Base-by-base conservation (phyloP, 306 rosid species). In the Corylus heterophylla region DNA sequence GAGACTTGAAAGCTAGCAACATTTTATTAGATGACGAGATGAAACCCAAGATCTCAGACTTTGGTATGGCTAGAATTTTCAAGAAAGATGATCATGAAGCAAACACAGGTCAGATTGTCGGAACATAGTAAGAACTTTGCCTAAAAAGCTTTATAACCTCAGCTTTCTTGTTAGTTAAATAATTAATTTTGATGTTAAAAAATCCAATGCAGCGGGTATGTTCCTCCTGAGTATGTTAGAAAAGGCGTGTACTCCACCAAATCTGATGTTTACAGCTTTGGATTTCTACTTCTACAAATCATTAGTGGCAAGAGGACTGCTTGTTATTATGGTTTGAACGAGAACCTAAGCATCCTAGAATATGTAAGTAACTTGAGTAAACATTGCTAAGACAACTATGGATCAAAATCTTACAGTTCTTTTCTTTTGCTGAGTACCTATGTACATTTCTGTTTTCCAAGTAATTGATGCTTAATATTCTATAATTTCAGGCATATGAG, bases 181-280 rank as follows among this genome's bases (percentile, higher is more conserved):
- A 22, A 39, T 18, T 48, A 25, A 16, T 72, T 8, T 17, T 35
- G 2, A 27, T 78, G 35, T 55, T 71, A n/a, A 25, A 51, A 42
- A 22, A 37, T 75, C 7, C 2, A 25, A 47, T 82, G 78, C 76
- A 80, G 87, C 73, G 86, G 89, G 0, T 88, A 78, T 49, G 18
- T 79, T 7, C 84, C 88, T 16, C 90, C 82, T 0, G 84, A 87
- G 75, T 71, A 81, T 35, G 67, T 59, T 5, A 51, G 13, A 51
- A 37, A 62, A 10, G 58, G 58, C 16, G 2, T 52, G n/a, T 52
- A 52, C 20, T 52, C 58, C 4, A 58, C 52, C 1, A 92, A 87
- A 85, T 89, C 83, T 8, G 86, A 87, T 37, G 81, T 84, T 2
- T 84, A 62, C 42, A 87, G 78, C 79, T 87, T 84, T 22, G 80